Base-by-base conservation (phyloP, 805 yeast genomes). In the Wickerhamomyces canadensis region DNA sequence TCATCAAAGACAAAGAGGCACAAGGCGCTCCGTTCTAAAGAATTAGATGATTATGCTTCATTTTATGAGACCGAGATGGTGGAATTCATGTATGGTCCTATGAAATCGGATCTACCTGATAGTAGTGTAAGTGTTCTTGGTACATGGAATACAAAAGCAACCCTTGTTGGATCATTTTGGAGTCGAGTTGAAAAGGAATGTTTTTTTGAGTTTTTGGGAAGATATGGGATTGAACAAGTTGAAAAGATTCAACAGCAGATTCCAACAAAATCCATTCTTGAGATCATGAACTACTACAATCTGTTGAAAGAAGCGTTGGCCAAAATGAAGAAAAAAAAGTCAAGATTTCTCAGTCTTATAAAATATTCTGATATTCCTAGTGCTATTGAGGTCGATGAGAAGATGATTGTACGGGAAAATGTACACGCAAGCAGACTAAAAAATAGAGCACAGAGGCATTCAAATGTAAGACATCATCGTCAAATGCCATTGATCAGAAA, bases 381-480 rank as follows among this genome's bases (percentile, higher is more conserved):
- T 4, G 73, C 79, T 2, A 55, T 62, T 41, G 84, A 78, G 46
- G 62, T 78, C 61, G 68, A 72, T 41, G 63, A 62, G 7, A 52
- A 52, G 15, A 69, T 62, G 38, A 48, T 71, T 1, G 50, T 55
- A 6, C 50, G 70, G 43, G 84, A 78, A 45, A 72, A 72, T 23
- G 45, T 45, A 2, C 67, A 67, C 33, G 55, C 65, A 34, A 44
- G 44, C 11, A 27, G 44, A 30, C 42, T 64, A 10, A 40, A 15
- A 33, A 31, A 19, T 15, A n/a, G 28, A 18, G n/a, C 18, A 19
- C 2, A 17, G 27, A 18, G 10, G 26, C n/a, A 4, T 11, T 19
- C 15, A 22, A 22, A 16, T 13, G 34, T 18, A 13, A 27, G 4
- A 6, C 14, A 9, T n/a, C 13, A 21, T 19, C 15, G 11, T 5